A percentile compares a stretch with the other conserved stretches of the same genome.
Evolutionary conservation across 2,329 filamentous ascomycete species (phyloP).

Genomic region (Paecilomyces dactylethromorphus): DNA sequence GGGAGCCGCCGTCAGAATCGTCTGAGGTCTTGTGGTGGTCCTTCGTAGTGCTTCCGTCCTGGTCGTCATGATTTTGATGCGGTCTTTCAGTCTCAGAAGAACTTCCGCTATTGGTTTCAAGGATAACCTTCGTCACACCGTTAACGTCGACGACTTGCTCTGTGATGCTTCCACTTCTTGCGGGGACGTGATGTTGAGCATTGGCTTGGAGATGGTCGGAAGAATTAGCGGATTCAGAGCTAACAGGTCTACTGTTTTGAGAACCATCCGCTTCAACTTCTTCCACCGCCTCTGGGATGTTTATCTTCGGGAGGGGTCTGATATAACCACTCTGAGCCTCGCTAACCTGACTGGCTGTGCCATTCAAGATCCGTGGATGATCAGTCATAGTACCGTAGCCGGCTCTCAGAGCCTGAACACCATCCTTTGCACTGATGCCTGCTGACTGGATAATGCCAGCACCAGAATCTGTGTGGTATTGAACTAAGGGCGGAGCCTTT

Average conservation of each 20-base stretch:
- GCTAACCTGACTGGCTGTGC: constrained; percentile 16
- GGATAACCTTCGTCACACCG: constrained; percentile 68
- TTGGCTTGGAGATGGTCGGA: constrained; percentile 15
- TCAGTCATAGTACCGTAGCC: constrained; percentile 46
- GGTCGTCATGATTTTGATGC: neutral
- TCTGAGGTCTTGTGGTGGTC: neutral
- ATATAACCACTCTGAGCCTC: constrained; percentile 10
- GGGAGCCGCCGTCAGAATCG: constrained; percentile 7
- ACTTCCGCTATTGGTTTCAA: constrained; percentile 60
- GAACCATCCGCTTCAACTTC: constrained; percentile 2
- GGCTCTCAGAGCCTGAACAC: constrained; percentile 54
- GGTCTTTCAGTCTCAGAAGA: constrained; percentile 33
- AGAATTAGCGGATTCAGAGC: constrained; percentile 15
- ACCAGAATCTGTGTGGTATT: constrained; percentile 47
- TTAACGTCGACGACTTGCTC: constrained; percentile 70
- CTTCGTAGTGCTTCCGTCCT: neutral
- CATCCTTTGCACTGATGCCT: constrained; percentile 57
- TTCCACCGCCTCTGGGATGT: constrained; percentile 17
- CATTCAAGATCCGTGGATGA: constrained; percentile 15
- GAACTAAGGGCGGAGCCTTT: constrained; percentile 20
- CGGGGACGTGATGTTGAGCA: constrained; percentile 42
- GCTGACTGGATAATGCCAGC: constrained; percentile 49
- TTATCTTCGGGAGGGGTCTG: constrained; percentile 16
- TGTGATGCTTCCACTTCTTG: constrained; percentile 69
- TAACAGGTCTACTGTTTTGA: constrained; percentile 15